Evolutionary conservation across 202 grass and related monocot genomes (phyloP).

Genomic region (Musa balbisiana): DNA sequence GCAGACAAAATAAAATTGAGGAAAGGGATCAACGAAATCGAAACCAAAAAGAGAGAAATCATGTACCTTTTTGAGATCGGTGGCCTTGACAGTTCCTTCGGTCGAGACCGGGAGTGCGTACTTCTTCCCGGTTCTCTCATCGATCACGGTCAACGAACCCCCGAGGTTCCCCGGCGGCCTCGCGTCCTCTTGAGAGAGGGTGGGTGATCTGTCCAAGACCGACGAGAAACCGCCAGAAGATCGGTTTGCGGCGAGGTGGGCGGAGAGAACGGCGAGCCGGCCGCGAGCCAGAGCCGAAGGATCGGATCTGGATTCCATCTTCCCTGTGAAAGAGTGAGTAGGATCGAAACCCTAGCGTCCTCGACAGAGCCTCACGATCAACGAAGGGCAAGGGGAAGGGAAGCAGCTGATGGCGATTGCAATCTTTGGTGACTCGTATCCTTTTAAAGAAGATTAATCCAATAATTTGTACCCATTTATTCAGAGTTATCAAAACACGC

Average conservation of each 20-base stretch:
- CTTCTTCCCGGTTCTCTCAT: conserved; percentile 53
- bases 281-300: conserved; percentile 15
- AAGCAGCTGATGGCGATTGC: too few relatives aligned
- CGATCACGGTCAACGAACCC: conserved; percentile 45
- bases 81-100: conserved; percentile 65
- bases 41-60: not conserved
- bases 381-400: too few relatives aligned
- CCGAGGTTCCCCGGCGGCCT: conserved; percentile 26
- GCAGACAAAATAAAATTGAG: not conserved
- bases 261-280: conserved; percentile 45
- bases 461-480: too few relatives aligned
- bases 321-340: not conserved
- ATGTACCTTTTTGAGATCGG: conserved; percentile 68
- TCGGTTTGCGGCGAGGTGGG: conserved; percentile 24
- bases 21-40: conserved; percentile 1
- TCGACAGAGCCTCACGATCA: too few relatives aligned
- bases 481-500: too few relatives aligned
- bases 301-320: conserved; percentile 16
- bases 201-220: conserved; percentile 4
- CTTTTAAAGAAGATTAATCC: too few relatives aligned
- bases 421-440: too few relatives aligned
- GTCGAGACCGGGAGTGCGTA: conserved; percentile 62
- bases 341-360: too few relatives aligned
- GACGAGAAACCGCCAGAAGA: conserved; percentile 4
- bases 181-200: not conserved